Evolutionary conservation across 345 rosid species (phyloP).

Genomic region (Acer saccharum): DNA sequence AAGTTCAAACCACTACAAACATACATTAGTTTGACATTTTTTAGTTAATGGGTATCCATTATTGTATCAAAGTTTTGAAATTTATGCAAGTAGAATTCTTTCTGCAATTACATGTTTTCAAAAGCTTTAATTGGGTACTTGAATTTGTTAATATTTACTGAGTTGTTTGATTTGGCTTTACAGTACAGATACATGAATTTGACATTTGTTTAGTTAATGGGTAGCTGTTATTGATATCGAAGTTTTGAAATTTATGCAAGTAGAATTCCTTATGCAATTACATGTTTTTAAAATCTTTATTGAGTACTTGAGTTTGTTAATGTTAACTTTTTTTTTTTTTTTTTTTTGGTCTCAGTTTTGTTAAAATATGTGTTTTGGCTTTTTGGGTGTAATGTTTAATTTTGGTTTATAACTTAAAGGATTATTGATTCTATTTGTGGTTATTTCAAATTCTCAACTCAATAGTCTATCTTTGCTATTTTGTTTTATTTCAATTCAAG

Average conservation of each 20-base stretch:
- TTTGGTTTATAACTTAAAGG: too few species aligned
- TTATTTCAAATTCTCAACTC: too few species aligned
- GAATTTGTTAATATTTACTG: background rate
- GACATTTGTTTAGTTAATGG: background rate
- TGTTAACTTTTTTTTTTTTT: background rate
- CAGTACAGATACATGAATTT: background rate
- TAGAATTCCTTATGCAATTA: background rate
- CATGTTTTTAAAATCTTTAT: background rate
- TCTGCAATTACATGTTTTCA: background rate
- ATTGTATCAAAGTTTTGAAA: background rate
- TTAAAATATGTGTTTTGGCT: too few species aligned
- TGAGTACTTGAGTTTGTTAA: background rate
- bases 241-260: background rate
- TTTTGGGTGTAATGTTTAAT: too few species aligned
- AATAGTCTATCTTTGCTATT: too few species aligned
- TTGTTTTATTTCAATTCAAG: too few species aligned
- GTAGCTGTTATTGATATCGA: background rate
- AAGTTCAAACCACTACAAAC: slow-evolving; percentile 9
- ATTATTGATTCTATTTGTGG: too few species aligned
- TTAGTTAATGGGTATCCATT: background rate
- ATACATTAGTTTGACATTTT: too few species aligned
- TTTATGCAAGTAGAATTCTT: background rate
- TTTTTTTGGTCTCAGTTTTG: too few species aligned
- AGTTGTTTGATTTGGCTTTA: background rate
- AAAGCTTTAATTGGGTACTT: background rate